Evolutionary conservation across 2,329 filamentous ascomycete species (phyloP).

Genomic region (Ploettnerulaceae sp.): DNA sequence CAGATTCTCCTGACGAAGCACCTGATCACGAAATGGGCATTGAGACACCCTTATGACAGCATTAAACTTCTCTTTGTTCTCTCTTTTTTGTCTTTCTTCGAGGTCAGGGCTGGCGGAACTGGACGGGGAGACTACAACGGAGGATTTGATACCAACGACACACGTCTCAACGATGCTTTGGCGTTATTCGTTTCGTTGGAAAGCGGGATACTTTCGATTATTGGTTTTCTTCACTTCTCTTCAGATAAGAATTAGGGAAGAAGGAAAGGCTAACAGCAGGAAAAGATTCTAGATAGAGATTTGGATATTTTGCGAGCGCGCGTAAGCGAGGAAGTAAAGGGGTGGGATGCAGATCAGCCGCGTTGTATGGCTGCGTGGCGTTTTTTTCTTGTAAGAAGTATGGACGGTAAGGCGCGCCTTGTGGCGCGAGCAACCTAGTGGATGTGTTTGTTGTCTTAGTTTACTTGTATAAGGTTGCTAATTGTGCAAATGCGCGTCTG

Average conservation of each 20-base stretch:
- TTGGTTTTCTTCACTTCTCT: too few relatives aligned
- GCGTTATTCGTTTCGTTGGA: too few relatives aligned
- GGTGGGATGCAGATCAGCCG: too few relatives aligned
- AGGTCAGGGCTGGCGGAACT: too few relatives aligned
- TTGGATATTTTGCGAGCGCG: constrained; percentile 1
- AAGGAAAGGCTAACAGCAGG: background rate
- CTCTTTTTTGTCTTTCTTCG: background rate
- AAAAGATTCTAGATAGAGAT: background rate
- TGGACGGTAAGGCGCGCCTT: background rate
- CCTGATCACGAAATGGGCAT: background rate
- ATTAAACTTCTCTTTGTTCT: background rate
- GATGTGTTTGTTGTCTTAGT: background rate
- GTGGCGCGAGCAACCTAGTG: background rate
- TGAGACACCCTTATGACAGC: constrained; percentile 2
- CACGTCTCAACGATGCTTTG: too few relatives aligned
- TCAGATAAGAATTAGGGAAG: background rate
- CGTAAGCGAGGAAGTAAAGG: constrained; percentile 1
- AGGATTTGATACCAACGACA: too few relatives aligned
- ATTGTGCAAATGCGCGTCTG: too few relatives aligned
- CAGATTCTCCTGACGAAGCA: constrained; percentile 34
- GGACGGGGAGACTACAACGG: too few relatives aligned
- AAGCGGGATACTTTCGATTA: too few relatives aligned
- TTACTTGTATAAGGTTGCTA: too few relatives aligned
- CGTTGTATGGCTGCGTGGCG: background rate
- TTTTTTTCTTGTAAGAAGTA: background rate